Conservation (phyloP, 352 stramenopile species). For the Pythium utonaiense region DNA sequence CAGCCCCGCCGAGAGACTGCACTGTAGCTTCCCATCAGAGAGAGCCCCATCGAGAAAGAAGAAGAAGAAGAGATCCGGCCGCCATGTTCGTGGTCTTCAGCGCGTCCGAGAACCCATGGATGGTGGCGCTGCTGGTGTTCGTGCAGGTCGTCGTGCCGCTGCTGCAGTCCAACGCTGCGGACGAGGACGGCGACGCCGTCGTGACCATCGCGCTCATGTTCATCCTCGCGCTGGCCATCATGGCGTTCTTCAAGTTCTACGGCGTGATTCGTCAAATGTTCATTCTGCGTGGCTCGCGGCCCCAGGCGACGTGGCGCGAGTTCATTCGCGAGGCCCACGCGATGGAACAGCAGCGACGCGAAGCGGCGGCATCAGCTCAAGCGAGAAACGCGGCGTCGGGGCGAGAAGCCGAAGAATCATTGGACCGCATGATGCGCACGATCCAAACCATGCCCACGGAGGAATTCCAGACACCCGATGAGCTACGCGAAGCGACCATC, state of each 20-base stretch:
- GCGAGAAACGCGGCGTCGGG: constrained; percentile 27
- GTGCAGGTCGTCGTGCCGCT: constrained; percentile 73
- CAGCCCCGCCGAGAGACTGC: no score
- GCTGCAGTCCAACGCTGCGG: constrained; percentile 67
- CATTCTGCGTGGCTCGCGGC: constrained; percentile 36
- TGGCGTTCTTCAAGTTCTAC: constrained; percentile 57
- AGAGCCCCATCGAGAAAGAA: no score
- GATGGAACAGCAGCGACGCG: constrained; percentile 32
- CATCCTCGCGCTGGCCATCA: constrained; percentile 46
- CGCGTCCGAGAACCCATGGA: constrained; percentile 74
- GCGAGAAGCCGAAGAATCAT: constrained; percentile 45
- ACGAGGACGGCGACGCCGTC: constrained; percentile 42
- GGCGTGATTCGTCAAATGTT: constrained; percentile 45
- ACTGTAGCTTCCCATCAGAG: no score
- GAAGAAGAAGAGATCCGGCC: neutral
- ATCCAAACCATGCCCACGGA: constrained; percentile 83
- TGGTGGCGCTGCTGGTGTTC: constrained; percentile 73
- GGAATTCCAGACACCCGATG: constrained; percentile 61
- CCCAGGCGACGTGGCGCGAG: constrained; percentile 51
- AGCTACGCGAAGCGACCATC: constrained; percentile 52
- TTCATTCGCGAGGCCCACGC: constrained; percentile 57
- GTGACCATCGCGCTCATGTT: constrained; percentile 56
- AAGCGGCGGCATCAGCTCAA: constrained; percentile 31
- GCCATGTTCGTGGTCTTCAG: constrained; percentile 81
- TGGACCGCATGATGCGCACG: constrained; percentile 66